phyloP scores from a whole-genome alignment of 176 grass and related monocot genomes.

The Phyllostachys edulis region DNA sequence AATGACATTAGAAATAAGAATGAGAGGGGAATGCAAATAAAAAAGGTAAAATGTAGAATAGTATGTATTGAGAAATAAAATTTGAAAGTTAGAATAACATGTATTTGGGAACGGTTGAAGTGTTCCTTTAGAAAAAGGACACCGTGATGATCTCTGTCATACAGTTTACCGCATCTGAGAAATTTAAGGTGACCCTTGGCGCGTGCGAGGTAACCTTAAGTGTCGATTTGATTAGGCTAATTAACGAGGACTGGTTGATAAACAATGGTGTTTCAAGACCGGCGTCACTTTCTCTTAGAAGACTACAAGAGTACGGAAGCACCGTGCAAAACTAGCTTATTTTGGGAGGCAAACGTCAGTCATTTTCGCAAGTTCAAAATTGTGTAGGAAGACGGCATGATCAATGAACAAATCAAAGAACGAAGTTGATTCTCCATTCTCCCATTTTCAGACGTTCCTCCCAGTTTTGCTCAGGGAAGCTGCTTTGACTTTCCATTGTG shows the following conservation, averaged over 20 bases:
- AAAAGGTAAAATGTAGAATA: too few species aligned
- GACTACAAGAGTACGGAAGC: neutral
- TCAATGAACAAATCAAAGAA: constrained; percentile 21
- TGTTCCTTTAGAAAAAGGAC: too few species aligned
- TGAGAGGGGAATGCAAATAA: too few species aligned
- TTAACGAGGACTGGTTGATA: neutral
- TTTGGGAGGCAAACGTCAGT: neutral
- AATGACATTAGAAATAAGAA: too few species aligned
- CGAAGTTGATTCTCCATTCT: neutral
- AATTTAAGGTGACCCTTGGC: too few species aligned
- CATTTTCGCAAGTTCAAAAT: neutral
- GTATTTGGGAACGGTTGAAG: too few species aligned
- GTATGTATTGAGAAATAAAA: too few species aligned
- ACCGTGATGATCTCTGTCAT: too few species aligned
- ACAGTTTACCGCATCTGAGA: too few species aligned
- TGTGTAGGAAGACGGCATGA: neutral
- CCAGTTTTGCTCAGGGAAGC: neutral
- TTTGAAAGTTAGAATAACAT: too few species aligned
- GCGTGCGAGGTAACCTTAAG: too few species aligned
- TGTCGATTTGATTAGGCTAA: neutral
- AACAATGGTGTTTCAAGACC: neutral
- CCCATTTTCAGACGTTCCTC: neutral
- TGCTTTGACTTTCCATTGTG: constrained; percentile 19
- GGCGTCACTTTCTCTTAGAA: neutral
- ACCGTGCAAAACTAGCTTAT: neutral